Base-by-base conservation (phyloP, 2,329 filamentous ascomycete genomes). In the Pyrenochaeta sp. region DNA sequence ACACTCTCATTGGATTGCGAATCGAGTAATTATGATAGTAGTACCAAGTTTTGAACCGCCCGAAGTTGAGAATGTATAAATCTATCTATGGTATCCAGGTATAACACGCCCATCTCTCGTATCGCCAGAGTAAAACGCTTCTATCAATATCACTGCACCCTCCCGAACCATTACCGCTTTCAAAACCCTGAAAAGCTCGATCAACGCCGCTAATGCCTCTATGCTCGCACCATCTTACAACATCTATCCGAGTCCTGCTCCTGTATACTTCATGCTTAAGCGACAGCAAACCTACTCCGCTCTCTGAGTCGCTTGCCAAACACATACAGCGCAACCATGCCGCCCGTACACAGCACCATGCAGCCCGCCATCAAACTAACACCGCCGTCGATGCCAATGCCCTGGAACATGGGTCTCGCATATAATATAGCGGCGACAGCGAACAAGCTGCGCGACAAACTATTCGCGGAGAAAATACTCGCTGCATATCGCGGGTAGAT, bases 371-470 rank as follows among this genome's bases (percentile, higher is more conserved):
- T 61, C 45, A 80, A 47, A 58, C 83, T 83, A 8, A 83, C 77
- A 2, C 71, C 71, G 6, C 67, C 72, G 9, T 80, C 67, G 24
- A 77, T 71, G 1, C 72, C 86, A 3, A 90, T 73, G 60, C 85
- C 84, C 19, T 75, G 68, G 60, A 84, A 90, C 58, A 90, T 80
- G 25, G 87, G 86, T 40, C 83, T 79, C 0, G 85, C 82, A 61
- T 88, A 88, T 25, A 88, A 71, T 36, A 90, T 80, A 22, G 84
- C 84, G 0, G 81, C 86, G 54, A 84, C 86, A 2, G 87, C 88
- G 13, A 90, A 78, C 2, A 84, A 80, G 13, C 69, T 73, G 43
- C 87, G 75, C 13, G 88, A 72, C 3, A 90, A 81, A 0, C 86
- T 71, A 45, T 89, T 89, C 2, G 87, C 88, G 0, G 89, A 88